A percentile compares a stretch with the other conserved stretches of the same genome.
Evolutionary conservation across 257 asterid genomes (phyloP).

Genomic region (Solanum pimpinellifolium): DNA sequence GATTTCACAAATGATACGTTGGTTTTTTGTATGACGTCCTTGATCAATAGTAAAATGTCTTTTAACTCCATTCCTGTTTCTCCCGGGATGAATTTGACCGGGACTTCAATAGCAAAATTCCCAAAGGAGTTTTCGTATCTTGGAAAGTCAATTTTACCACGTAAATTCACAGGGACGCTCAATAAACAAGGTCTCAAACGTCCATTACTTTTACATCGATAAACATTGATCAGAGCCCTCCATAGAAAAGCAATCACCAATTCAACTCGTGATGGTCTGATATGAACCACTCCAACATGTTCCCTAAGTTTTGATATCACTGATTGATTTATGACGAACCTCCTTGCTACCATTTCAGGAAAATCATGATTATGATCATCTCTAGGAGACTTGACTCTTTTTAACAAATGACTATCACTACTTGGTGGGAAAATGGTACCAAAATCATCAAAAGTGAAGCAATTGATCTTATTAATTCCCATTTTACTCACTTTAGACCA

Average conservation of each 20-base stretch:
- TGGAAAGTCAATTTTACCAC: no score
- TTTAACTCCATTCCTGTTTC: neutral
- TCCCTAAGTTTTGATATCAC: neutral
- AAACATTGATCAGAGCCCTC: neutral
- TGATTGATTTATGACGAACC: neutral
- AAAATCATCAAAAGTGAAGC: neutral
- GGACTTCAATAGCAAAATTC: no score
- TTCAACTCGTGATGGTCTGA: neutral
- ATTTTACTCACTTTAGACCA: neutral
- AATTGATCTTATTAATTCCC: neutral
- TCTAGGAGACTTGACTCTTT: neutral
- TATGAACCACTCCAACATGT: neutral
- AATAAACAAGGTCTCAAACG: neutral
- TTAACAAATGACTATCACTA: neutral
- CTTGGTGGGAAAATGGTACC: neutral
- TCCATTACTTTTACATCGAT: neutral
- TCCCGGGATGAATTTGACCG: no score
- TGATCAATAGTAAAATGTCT: neutral
- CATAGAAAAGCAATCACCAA: neutral
- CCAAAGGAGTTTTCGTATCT: no score
- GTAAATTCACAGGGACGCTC: no score
- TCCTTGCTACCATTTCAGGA: neutral
- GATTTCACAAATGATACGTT: neutral
- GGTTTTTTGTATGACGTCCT: neutral
- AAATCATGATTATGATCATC: neutral